Evolutionary conservation across 208 protist species (phyloP), one percentile per base, ranked within the genome.

Genomic region (Eutreptiella sp.): DNA sequence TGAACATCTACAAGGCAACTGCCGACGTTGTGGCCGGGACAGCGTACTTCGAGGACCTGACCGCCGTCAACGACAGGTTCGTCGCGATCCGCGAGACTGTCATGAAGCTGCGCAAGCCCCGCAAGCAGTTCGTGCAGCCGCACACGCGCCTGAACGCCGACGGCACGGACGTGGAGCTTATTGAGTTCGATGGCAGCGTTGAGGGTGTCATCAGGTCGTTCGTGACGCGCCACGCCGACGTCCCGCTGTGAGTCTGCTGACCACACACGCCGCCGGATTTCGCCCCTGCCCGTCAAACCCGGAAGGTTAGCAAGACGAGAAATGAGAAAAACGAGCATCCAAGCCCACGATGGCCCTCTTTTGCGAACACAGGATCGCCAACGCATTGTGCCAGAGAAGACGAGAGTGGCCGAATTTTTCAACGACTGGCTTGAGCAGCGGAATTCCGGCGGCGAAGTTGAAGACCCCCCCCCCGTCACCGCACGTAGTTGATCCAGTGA

Each of bases 81-180:
- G 33, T 88, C 9, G 14, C 59, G 32, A 75, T 87, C 39, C 83
- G 87, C 53, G 68, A 88, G 16, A 76, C 81, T 28, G 69, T 93
- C 2, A 58, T 93, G 23, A 39, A 46, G 27, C 62, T 78, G 36
- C 76, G 85, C 62, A 83, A 91, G 70, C 87, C 87, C n/a, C 83
- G 87, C 42, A 80, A 72, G 62, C 76, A 88, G 52, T 92, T 88
- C 59, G 80, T 89, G 38, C 87, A 92, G 75, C 54, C 79, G 19
- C 75, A 84, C 70, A 85, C 81, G 27, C 29, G 19, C 27, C 55
- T 83, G 28, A 63, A 11, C 42, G 41, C 28, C 14, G 43, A 62
- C 31, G 79, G 70, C n/a, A 69, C 68, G 38, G 68, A 72, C 14
- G 79, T 83, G 2, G 48, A 68, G 32, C 54, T 88, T 42, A 26